phyloP scores from a whole-genome alignment of 148 eudicot genomes.

The Rhododendron vialii region DNA sequence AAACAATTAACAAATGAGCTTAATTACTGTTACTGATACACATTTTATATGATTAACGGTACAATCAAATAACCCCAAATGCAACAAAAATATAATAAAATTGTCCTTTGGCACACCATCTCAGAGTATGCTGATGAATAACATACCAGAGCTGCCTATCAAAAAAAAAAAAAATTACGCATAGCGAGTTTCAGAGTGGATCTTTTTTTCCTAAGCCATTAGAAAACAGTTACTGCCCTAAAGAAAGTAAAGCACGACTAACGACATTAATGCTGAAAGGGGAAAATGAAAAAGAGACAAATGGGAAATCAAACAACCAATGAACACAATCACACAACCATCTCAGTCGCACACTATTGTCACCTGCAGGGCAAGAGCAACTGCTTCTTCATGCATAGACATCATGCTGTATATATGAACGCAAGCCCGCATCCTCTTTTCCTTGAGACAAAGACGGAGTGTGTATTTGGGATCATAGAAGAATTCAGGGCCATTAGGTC shows the following conservation, averaged over 20 bases:
- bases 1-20: neutral
- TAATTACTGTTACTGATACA: neutral
- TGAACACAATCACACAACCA: neutral
- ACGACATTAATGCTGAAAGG: neutral
- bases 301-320: conserved; percentile 11
- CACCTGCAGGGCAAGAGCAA: conserved; percentile 96
- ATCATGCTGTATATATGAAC: conserved; percentile 99
- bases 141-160: neutral
- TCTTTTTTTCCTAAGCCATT: neutral
- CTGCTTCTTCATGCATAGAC: conserved; percentile 99
- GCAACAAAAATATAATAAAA: neutral
- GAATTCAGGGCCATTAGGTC: conserved; percentile 56
- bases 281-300: conserved; percentile 4
- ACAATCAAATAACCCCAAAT: neutral
- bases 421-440: conserved; percentile 96
- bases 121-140: neutral
- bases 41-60: neutral
- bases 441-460: conserved; percentile 90
- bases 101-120: neutral
- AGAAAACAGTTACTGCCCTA: neutral
- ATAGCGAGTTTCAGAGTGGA: neutral
- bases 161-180: no score
- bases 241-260: neutral
- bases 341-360: neutral
- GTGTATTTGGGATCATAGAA: conserved; percentile 98